Evolutionary conservation across 2,329 filamentous ascomycete species (phyloP).

Genomic region (Phyllosticta ampelicida): DNA sequence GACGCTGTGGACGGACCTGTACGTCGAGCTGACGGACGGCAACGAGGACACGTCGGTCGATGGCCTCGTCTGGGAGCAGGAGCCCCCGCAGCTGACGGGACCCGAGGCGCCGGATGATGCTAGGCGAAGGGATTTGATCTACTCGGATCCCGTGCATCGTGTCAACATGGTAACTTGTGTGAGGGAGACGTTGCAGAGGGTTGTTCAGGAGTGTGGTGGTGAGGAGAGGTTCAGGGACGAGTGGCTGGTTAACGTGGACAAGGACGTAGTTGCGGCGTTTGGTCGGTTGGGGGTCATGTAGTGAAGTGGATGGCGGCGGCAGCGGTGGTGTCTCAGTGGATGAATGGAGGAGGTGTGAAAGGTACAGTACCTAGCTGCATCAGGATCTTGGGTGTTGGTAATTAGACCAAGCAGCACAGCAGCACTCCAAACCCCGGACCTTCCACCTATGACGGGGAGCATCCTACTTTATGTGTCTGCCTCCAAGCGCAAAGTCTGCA

Average conservation of each 20-base stretch:
- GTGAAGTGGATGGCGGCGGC: background rate
- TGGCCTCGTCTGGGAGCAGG: slow-evolving; percentile 31
- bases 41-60: slow-evolving; percentile 35
- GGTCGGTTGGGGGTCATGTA: slow-evolving; percentile 27
- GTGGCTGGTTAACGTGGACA: slow-evolving; percentile 66
- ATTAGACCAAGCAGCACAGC: too few relatives aligned
- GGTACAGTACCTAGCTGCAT: too few relatives aligned
- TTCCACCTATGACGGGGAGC: too few relatives aligned
- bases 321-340: too few relatives aligned
- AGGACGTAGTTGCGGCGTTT: slow-evolving; percentile 59
- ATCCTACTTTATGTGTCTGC: too few relatives aligned
- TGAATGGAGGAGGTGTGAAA: too few relatives aligned
- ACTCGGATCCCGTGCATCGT: slow-evolving; percentile 56
- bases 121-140: slow-evolving; percentile 39
- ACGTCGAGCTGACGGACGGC: slow-evolving; percentile 55
- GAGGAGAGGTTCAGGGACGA: slow-evolving; percentile 54
- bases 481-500: too few relatives aligned
- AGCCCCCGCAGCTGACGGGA: slow-evolving; percentile 16
- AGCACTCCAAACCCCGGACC: too few relatives aligned
- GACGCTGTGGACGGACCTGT: slow-evolving; percentile 61
- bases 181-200: slow-evolving; percentile 46
- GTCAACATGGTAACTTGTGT: slow-evolving; percentile 56
- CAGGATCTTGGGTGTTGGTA: too few relatives aligned
- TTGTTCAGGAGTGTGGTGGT: slow-evolving; percentile 52
- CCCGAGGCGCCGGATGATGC: slow-evolving; percentile 36